Evolutionary conservation across 768 basidiomycete genomes (phyloP).

Genomic region (Lactarius deliciosus): DNA sequence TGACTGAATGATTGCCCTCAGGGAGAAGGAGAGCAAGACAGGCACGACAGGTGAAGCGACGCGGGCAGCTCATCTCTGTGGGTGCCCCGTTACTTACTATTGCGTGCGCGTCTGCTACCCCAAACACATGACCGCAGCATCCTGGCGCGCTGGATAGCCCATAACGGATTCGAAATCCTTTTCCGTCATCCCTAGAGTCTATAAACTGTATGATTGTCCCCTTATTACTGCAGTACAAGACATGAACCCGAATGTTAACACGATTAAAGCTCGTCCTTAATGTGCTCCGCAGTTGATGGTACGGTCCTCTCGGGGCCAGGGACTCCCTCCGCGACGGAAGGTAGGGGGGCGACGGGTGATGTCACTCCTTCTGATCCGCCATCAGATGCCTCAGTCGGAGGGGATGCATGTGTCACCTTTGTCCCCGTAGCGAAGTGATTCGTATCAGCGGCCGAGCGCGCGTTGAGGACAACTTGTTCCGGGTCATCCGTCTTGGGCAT

Average conservation of each 20-base stretch:
- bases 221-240: background rate
- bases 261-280: constrained; percentile 27
- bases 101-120: constrained; percentile 32
- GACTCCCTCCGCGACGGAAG: background rate
- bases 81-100: too few species aligned
- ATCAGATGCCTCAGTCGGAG: background rate
- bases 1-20: too few species aligned
- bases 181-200: background rate
- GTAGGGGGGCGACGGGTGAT: background rate
- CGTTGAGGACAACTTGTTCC: constrained; percentile 31
- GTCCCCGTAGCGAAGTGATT: constrained; percentile 20
- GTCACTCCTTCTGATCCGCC: background rate
- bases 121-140: constrained; percentile 24
- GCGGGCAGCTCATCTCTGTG: too few species aligned
- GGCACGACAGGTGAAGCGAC: too few species aligned
- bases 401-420: background rate
- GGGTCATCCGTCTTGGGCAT: constrained; percentile 33
- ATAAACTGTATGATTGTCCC: constrained; percentile 19
- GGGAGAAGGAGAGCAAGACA: too few species aligned
- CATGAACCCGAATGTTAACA: background rate
- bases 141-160: constrained; percentile 6
- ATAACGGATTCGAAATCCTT: background rate
- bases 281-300: constrained; percentile 1
- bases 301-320: background rate
- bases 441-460: constrained; percentile 25